Evolutionary conservation across 192 early-diverging fungal species (phyloP).

Genomic region (Irineochytrium annulatum): DNA sequence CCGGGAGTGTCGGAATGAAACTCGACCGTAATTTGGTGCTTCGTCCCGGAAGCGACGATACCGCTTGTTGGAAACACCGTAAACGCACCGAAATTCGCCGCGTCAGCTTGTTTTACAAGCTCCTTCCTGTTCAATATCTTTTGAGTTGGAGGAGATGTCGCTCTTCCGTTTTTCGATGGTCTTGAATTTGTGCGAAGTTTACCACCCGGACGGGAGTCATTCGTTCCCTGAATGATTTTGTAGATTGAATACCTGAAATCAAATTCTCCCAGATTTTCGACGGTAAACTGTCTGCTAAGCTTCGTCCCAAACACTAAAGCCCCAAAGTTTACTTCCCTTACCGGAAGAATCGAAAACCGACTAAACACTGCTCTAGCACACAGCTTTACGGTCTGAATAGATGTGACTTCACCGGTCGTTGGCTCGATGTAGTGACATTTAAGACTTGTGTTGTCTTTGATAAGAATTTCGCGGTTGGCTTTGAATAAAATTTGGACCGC

Average conservation of each 20-base stretch:
- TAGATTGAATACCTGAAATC: slow-evolving; percentile 58
- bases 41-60: slow-evolving; percentile 42
- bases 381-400: slow-evolving; percentile 48
- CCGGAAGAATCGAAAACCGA: slow-evolving; percentile 49
- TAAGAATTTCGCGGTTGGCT: slow-evolving; percentile 34
- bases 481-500: slow-evolving; percentile 52
- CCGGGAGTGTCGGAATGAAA: slow-evolving; percentile 58
- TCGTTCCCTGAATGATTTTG: slow-evolving; percentile 40
- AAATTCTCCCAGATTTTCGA: slow-evolving; percentile 63
- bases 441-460: slow-evolving; percentile 39
- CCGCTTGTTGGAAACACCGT: slow-evolving; percentile 54
- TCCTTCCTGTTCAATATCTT: slow-evolving; percentile 44
- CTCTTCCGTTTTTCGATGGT: slow-evolving; percentile 29
- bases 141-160: slow-evolving; percentile 34
- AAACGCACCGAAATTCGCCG: slow-evolving; percentile 56
- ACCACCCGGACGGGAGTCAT: slow-evolving; percentile 30
- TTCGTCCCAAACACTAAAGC: slow-evolving; percentile 57
- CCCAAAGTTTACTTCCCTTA: slow-evolving; percentile 59
- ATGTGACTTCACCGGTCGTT: slow-evolving; percentile 51
- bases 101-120: slow-evolving; percentile 47
- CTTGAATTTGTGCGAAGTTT: slow-evolving; percentile 41
- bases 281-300: slow-evolving; percentile 46
- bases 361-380: slow-evolving; percentile 55
- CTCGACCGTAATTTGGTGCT: slow-evolving; percentile 56
- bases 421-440: slow-evolving; percentile 63